Evolutionary conservation across 2,329 filamentous ascomycete species (phyloP).

Genomic region (Ascochyta lentis): DNA sequence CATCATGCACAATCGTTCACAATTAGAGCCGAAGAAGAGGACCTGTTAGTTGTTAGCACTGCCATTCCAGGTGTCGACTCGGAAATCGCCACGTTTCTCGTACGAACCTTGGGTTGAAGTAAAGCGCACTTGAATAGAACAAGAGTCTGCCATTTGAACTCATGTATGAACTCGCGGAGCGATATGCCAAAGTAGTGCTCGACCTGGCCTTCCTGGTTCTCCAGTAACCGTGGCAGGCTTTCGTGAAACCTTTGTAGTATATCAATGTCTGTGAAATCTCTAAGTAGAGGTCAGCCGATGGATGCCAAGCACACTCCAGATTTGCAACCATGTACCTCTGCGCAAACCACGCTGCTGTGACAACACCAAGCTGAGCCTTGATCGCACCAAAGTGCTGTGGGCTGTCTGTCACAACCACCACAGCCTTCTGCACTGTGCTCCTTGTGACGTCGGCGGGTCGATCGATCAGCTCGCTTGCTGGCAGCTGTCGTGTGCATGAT

Average conservation of each 20-base stretch:
- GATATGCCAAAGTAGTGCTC: conserved; percentile 87
- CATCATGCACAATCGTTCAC: conserved; percentile 95
- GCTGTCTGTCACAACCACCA: conserved; percentile 91
- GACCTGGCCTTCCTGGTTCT: conserved; percentile 72
- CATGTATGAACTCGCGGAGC: conserved; percentile 86
- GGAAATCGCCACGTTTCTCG: too few species aligned
- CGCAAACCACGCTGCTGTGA: conserved; percentile 95
- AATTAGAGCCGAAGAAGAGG: conserved; percentile 97
- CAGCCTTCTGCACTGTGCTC: conserved; percentile 96
- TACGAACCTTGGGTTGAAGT: conserved; percentile 85
- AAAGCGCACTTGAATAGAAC: conserved; percentile 93
- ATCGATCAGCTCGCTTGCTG: conserved; percentile 76
- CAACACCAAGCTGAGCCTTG: conserved; percentile 85
- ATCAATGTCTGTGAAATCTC: conserved; percentile 88
- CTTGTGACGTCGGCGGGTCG: conserved; percentile 90
- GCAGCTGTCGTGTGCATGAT: conserved; percentile 90
- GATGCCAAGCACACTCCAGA: too few species aligned
- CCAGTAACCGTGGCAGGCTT: conserved; percentile 69
- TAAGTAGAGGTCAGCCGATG: conserved; percentile 18
- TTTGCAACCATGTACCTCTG: conserved; percentile 64
- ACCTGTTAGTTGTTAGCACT: conserved; percentile 65
- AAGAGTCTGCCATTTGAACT: conserved; percentile 93
- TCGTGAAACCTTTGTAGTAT: conserved; percentile 92
- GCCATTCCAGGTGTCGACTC: neutral
- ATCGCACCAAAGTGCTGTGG: conserved; percentile 90